Evolutionary conservation across 108 stramenopile species (phyloP), one percentile per base, ranked within the genome.

Genomic region (Nitzschia inconspicua): DNA sequence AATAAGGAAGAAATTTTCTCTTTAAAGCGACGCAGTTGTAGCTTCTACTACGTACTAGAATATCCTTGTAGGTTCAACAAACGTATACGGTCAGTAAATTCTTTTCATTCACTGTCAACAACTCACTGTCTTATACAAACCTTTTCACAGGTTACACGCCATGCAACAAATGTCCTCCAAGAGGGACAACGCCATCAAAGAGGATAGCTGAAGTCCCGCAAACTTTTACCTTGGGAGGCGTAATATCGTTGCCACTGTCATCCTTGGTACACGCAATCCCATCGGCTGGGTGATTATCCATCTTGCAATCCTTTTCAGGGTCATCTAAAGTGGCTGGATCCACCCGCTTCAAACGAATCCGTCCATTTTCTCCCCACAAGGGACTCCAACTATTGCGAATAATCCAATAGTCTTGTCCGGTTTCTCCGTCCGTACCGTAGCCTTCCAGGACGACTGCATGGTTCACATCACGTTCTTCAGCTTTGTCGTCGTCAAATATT

Each of bases 371-470:
- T 2, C 91, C 95, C 86, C 86, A 96, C n/a, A 52, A 34, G 20
- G 75, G 68, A 6, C 84, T 72, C 93, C 93, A 96, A 0, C 4
- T 30, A 63, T 96, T 96, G 10, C 89, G 64, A 39, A 94, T 62
- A 51, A 89, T 55, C 81, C 89, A 95, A 66, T 85, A 95, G 32
- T 83, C 72, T 36, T 87, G 71, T 0, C 79, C 83, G 0, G 86
- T 85, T 16, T 61, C 54, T 19, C 73, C 64, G 27, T 94, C 89
- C 8, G 61, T 73, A 19, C 89, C 93, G 57, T 96, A 96, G 16
- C 95, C 93, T 28, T 91, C 84, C 27, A 94, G 65, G 8, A 86
- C 72, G 14, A 96, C 93, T 40, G 80, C 86, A 59, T 96, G 95
- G 59, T 94, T 80, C 26, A 96, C 60, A 60, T 76, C 76, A n/a